Evolutionary conservation across 345 rosid species (phyloP), one percentile per base, ranked within the genome.

Genomic region (Corymbia maculata): DNA sequence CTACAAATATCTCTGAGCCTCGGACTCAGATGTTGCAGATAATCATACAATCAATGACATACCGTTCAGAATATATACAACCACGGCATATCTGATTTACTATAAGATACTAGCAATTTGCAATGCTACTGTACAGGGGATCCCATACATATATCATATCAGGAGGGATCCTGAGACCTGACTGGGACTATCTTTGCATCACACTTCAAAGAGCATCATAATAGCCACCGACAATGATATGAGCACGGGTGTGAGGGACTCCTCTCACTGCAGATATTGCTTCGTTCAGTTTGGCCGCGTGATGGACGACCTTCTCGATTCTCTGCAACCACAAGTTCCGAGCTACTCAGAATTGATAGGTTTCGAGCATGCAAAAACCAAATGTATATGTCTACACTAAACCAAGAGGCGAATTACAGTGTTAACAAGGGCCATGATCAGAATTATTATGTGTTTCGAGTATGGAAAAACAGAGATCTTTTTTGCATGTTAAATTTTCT

Each of bases 171-270:
- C 52, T 1, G 24, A 47, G 55, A 30, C 21, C 55, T 26, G 85
- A 79, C 44, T 17, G 66, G 24, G 42, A 22, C 36, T 9, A 13
- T 32, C 6, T 55, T 50, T 85, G 52, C 52, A 51, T 13, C 13
- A 42, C 19, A 14, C 57, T 55, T 93, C 88, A 97, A 85, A 94
- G 88, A 57, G 91, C 91, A 90, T 94, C 94, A 85, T 95, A 94
- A 91, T 95, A 92, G 45, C 98, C 99, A 32, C 99, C 99, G 90
- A 89, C 92, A 13, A 95, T 93, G 42, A 96, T 93, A 55, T 94
- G 98, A 90, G 99, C 99, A 90, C 96, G 92, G 42, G 94, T 90
- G 36, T 94, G 86, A 30, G 98, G 99, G 52, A 91, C 95, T 55
- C 96, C 96, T 93, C 98, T 94, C 22, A 61, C 95, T 30, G 92